phyloP scores from a whole-genome alignment of 1,139 yeast species.

The Kurtzmaniella quercitrusa region DNA sequence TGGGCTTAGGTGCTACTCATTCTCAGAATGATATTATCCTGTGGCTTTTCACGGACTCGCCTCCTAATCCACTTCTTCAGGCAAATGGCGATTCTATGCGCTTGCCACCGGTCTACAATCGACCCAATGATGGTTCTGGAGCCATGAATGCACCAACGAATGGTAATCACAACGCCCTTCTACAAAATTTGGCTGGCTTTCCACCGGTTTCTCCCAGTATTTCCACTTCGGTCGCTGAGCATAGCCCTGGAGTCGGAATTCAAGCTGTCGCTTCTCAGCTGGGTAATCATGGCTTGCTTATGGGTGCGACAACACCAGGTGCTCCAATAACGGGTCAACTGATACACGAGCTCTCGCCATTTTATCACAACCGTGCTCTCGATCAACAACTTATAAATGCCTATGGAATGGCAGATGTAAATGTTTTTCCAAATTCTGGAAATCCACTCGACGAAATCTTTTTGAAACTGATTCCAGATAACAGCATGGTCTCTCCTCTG shows the following conservation, averaged over 20 bases:
- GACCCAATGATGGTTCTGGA: neutral
- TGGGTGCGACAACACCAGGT: neutral
- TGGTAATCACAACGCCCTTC: neutral
- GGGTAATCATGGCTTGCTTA: neutral
- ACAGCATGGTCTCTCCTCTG: neutral
- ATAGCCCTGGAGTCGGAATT: neutral
- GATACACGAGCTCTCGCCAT: slow-evolving; percentile 1
- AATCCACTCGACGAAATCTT: slow-evolving; percentile 42
- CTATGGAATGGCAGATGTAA: slow-evolving; percentile 26
- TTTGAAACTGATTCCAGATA: slow-evolving; percentile 10
- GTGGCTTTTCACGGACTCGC: slow-evolving; percentile 36
- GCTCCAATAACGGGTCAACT: slow-evolving; percentile 1
- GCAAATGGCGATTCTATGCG: slow-evolving; percentile 1
- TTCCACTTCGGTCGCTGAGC: neutral
- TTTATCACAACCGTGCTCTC: slow-evolving; percentile 1
- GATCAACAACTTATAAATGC: slow-evolving; percentile 10
- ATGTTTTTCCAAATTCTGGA: slow-evolving; percentile 32
- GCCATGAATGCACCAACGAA: slow-evolving; percentile 11
- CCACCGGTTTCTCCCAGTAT: neutral
- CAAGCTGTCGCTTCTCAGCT: neutral
- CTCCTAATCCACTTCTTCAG: slow-evolving; percentile 12
- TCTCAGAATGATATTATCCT: slow-evolving; percentile 36
- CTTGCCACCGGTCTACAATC: neutral
- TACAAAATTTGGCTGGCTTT: neutral
- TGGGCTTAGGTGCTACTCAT: slow-evolving; percentile 11